Evolutionary conservation across 2,329 filamentous ascomycete genomes (phyloP).

Genomic region (Aspergillus fischeri): DNA sequence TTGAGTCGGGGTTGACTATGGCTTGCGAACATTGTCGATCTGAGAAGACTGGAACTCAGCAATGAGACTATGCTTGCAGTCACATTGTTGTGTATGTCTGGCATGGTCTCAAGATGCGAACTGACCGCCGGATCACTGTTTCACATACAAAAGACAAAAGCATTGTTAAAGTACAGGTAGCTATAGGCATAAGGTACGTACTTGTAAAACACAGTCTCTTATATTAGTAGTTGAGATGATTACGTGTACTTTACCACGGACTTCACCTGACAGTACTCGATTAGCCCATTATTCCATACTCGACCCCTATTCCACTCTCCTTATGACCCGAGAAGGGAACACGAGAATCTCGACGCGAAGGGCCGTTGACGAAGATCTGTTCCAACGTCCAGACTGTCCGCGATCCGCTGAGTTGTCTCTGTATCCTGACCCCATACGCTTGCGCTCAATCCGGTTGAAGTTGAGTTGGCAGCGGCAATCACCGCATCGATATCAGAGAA

Average conservation of each 20-base stretch:
- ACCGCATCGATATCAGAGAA: slow-evolving; percentile 59
- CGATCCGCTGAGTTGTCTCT: slow-evolving; percentile 48
- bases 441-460: slow-evolving; percentile 50
- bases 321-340: slow-evolving; percentile 47
- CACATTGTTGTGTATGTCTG: too few species aligned
- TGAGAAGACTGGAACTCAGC: too few species aligned
- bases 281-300: slow-evolving; percentile 36
- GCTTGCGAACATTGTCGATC: not conserved
- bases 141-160: too few species aligned
- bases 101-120: too few species aligned
- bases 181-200: too few species aligned
- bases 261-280: slow-evolving; percentile 25
- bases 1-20: not conserved
- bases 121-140: too few species aligned
- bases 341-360: slow-evolving; percentile 7
- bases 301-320: slow-evolving; percentile 46
- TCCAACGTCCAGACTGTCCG: slow-evolving; percentile 50
- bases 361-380: slow-evolving; percentile 55
- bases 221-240: not conserved
- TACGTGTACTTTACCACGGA: not conserved
- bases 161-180: too few species aligned
- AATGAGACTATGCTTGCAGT: too few species aligned
- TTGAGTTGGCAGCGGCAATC: slow-evolving; percentile 50
- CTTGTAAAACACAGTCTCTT: too few species aligned
- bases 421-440: slow-evolving; percentile 55